Conservation (phyloP, 768 basidiomycete species). For the Suillus paluster region DNA sequence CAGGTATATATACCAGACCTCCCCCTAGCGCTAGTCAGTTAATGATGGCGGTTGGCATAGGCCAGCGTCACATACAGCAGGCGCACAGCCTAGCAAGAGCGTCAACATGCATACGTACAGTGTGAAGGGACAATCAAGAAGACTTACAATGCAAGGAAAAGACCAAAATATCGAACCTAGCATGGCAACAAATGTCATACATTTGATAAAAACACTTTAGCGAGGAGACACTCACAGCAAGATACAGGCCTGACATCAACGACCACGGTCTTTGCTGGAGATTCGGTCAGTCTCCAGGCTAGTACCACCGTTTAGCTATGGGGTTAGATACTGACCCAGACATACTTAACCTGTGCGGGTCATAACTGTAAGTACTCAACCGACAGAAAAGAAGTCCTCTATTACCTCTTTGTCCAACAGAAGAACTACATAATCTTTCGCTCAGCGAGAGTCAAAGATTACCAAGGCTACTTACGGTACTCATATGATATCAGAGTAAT, state of each 20-base stretch:
- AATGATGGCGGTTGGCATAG: neutral
- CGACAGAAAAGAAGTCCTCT: too few species aligned
- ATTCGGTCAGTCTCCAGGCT: too few species aligned
- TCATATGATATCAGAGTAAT: conserved; percentile 2
- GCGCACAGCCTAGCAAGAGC: neutral
- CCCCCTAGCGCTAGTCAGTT: neutral
- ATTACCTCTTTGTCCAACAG: neutral
- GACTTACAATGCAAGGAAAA: conserved; percentile 1
- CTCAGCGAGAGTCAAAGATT: neutral
- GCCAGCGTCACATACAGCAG: neutral
- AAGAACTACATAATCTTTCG: neutral
- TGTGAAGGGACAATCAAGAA: neutral
- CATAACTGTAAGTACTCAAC: neutral
- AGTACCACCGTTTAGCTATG: neutral
- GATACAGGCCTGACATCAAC: neutral
- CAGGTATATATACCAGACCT: neutral
- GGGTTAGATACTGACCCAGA: neutral
- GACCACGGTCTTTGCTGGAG: neutral
- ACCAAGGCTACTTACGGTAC: neutral
- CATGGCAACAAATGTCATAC: too few species aligned
- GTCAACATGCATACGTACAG: neutral
- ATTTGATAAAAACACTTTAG: too few species aligned
- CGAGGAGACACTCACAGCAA: neutral
- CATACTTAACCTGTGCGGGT: neutral
- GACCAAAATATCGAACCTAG: conserved; percentile 3